These are phyloP conservation scores for Dactylellina cionopaga DNA, from an alignment of 2,329 filamentous ascomycete genomes.

Conservation along the genomic window DNA sequence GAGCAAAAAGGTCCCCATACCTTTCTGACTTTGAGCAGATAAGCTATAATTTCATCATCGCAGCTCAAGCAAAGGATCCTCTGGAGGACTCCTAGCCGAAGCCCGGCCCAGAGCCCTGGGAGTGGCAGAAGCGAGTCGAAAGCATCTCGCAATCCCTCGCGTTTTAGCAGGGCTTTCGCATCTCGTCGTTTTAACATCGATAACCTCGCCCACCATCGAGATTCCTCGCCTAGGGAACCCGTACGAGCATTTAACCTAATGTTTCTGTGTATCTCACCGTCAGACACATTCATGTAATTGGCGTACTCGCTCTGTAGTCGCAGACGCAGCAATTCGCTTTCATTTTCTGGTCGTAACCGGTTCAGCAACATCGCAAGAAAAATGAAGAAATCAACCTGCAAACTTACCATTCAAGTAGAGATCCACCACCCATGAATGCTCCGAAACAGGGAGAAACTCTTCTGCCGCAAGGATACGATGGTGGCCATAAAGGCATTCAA, in stretches of 20 bases:
- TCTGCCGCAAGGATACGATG: background rate
- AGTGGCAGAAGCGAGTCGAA: too few relatives aligned
- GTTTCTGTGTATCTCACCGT: too few relatives aligned
- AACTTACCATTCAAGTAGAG: background rate
- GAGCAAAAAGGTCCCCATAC: background rate
- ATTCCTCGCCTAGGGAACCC: background rate
- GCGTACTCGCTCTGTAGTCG: slow-evolving; percentile 1
- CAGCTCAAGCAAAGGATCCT: background rate
- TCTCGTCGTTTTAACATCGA: background rate
- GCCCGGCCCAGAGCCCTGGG: too few relatives aligned
- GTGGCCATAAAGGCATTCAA: too few relatives aligned
- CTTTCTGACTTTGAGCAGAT: background rate
- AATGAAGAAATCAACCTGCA: too few relatives aligned
- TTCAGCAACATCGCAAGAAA: too few relatives aligned
- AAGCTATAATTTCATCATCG: slow-evolving; percentile 1
- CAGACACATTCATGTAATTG: background rate
- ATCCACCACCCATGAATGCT: background rate
- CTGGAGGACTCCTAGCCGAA: slow-evolving; percentile 4
- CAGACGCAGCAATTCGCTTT: background rate
- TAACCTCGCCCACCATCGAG: background rate
- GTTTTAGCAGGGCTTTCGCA: background rate
- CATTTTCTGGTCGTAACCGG: too few relatives aligned
- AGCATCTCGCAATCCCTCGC: background rate
- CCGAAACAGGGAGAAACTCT: background rate
- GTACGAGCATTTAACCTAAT: background rate